Conservation (phyloP, 139 green algal species). For the Chlorella sp. region DNA sequence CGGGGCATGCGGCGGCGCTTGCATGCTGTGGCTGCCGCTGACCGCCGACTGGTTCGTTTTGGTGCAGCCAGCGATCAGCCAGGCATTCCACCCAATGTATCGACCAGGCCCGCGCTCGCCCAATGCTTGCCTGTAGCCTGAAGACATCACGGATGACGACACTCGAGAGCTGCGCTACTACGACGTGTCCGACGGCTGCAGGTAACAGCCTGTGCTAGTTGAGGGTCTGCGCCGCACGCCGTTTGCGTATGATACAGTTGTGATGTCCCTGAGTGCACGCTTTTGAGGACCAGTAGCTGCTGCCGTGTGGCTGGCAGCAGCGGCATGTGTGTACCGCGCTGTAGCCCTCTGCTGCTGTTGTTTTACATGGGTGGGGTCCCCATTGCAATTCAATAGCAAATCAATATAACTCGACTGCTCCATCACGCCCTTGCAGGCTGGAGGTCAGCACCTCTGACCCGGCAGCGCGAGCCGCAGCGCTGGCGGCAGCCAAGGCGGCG, state of each 20-base stretch:
- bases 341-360: too few relatives aligned
- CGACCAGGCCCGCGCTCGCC: too few relatives aligned
- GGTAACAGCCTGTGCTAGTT: not conserved
- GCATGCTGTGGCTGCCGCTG: not conserved
- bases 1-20: not conserved
- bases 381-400: too few relatives aligned
- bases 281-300: too few relatives aligned
- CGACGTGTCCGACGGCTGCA: slow-evolving; percentile 19
- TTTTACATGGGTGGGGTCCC: too few relatives aligned
- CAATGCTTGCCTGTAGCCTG: slow-evolving; percentile 11
- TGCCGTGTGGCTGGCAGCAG: too few relatives aligned
- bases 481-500: slow-evolving; percentile 24
- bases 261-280: too few relatives aligned
- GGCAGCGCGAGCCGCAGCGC: not conserved
- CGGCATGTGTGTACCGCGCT: too few relatives aligned
- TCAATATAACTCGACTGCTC: not conserved
- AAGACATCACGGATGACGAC: slow-evolving; percentile 38
- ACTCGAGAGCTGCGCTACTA: slow-evolving; percentile 34
- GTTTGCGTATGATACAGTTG: too few relatives aligned
- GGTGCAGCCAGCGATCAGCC: not conserved
- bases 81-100: too few relatives aligned
- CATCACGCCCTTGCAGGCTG: not conserved
- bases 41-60: not conserved
- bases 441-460: slow-evolving; percentile 19
- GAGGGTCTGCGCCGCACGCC: too few relatives aligned